Percentiles rank a stretch among this genome's conserved stretches.
Conservation (phyloP, 2,329 filamentous ascomycete species). For the Fusarium nurragi region DNA sequence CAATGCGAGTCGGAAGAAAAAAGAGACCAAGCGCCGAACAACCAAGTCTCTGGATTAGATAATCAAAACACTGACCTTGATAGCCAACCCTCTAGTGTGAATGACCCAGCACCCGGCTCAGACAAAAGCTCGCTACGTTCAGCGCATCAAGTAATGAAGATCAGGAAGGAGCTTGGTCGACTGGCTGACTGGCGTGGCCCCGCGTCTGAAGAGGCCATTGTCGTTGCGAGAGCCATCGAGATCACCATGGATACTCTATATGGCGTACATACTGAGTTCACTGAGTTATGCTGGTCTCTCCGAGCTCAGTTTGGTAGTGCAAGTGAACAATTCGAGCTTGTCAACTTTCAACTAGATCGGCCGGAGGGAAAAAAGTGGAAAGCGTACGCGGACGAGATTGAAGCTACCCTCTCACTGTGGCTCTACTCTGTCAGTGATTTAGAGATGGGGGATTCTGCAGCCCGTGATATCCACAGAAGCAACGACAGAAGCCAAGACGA, state of each 20-base stretch:
- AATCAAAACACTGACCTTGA: too few species aligned
- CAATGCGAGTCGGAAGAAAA: neutral
- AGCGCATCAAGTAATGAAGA: neutral
- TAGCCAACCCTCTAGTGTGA: too few species aligned
- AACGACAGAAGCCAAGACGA: too few species aligned
- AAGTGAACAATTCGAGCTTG: accelerated
- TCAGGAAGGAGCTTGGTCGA: neutral
- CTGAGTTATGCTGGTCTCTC: neutral
- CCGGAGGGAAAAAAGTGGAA: neutral
- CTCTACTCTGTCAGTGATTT: too few species aligned
- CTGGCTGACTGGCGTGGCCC: neutral
- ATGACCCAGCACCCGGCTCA: too few species aligned
- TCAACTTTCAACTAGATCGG: neutral
- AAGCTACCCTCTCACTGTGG: neutral
- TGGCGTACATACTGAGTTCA: accelerated
- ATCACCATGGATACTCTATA: neutral
- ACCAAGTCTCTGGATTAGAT: too few species aligned
- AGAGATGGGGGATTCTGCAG: too few species aligned
- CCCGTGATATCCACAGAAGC: too few species aligned
- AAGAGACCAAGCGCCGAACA: too few species aligned
- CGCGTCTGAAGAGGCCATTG: neutral
- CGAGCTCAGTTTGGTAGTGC: neutral
- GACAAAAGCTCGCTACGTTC: too few species aligned
- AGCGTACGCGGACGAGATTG: neutral
- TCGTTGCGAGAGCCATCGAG: neutral